Base-by-base conservation (phyloP, 495 filamentous ascomycete species). In the Collariella sp. region DNA sequence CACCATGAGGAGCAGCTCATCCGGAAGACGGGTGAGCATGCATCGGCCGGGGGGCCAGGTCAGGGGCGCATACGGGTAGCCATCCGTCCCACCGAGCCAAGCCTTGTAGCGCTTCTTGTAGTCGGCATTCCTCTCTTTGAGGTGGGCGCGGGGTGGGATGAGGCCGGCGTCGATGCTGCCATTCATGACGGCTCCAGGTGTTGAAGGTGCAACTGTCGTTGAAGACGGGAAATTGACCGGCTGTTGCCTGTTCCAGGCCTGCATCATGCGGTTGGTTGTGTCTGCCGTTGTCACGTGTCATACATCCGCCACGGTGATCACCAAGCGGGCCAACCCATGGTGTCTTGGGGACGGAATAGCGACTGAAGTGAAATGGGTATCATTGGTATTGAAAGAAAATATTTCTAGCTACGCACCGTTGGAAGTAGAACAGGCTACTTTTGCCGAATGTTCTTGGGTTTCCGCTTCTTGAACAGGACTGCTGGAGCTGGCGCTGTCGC, bases 381-480 rank as follows among this genome's bases (percentile, higher is more conserved):
- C 59, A 62, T 49, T 55, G 46, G 19, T 2, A 26, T 5, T 47
- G 31, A 16, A 31, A 6, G 18, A 11, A 47, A 26, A 29, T 6
- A 24, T 1, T 29, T 29, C 26, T 2, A 3, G 2, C 22, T n/a
- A 55, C 29, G 33, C 22, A 16, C 56, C 51, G 7, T 0, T 43
- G 16, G 20, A 0, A 12, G 7, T 0, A 13, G 19, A 29, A 22
- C 7, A 9, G 12, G 6, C 34, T 60, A 76, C 61, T 71, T 73
- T 43, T 83, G 79, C 35, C 81, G 77, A 60, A 87, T 79, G 31
- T 82, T 80, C 67, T 90, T 95, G 1, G 84, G 77, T 64, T 93
- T 96, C 57, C 91, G 81, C 70, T 95, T 95, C 72, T 95, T 96
- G 74, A 96, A 96, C 12, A 93, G 71, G 18, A 91, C 76, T 0